These are phyloP conservation scores for Pseudogymnoascus sp. DNA, from an alignment of 2,329 filamentous ascomycete genomes.

Conservation along the genomic window DNA sequence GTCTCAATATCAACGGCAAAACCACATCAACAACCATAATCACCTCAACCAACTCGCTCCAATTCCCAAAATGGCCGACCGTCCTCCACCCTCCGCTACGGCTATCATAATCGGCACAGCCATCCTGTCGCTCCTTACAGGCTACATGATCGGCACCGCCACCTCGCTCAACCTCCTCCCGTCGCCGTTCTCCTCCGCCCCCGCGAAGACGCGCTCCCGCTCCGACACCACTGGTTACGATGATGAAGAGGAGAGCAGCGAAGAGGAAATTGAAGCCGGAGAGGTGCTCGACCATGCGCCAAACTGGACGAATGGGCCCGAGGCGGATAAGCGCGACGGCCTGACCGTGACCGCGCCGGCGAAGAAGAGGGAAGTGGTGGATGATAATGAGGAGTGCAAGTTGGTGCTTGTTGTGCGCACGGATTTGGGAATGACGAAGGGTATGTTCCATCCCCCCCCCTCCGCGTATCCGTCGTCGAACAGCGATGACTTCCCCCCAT, in stretches of 20 bases:
- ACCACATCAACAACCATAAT: neutral
- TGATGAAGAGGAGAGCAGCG: conserved; percentile 61
- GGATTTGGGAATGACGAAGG: conserved; percentile 95
- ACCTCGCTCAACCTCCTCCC: conserved; percentile 68
- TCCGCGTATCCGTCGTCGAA: conserved; percentile 6
- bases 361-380: conserved; percentile 17
- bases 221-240: conserved; percentile 45
- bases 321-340: conserved; percentile 53
- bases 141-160: conserved; percentile 73
- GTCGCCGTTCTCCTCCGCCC: conserved; percentile 31
- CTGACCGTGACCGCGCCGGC: conserved; percentile 27
- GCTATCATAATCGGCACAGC: conserved; percentile 65
- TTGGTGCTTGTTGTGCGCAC: conserved; percentile 86
- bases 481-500: conserved; percentile 11
- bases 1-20: neutral
- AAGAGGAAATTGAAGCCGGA: conserved; percentile 58
- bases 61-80: neutral
- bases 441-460: conserved; percentile 40
- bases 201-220: conserved; percentile 31
- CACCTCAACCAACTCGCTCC: neutral
- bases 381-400: conserved; percentile 74
- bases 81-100: neutral
- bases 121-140: conserved; percentile 65
- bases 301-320: conserved; percentile 57
- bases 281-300: conserved; percentile 57